These are phyloP conservation scores for Trichoderma sp. DNA, from an alignment of 2,329 filamentous ascomycete species.

Conservation along the genomic window DNA sequence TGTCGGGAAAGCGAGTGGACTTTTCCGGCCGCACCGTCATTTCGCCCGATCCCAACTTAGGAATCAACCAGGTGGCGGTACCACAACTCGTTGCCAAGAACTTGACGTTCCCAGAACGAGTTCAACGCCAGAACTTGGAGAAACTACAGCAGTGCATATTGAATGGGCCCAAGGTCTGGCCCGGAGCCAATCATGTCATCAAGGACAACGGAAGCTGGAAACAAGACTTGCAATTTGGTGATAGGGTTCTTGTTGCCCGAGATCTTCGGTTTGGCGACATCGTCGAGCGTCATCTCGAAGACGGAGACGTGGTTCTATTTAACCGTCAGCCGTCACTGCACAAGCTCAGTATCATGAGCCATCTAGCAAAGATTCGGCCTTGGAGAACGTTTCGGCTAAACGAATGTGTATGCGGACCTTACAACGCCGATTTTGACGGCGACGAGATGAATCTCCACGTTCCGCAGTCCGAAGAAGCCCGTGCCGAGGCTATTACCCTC, in stretches of 20 bases:
- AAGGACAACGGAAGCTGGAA: conserved; percentile 66
- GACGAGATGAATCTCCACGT: conserved; percentile 99
- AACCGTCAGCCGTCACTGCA: conserved; percentile 97
- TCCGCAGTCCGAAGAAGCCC: conserved; percentile 93
- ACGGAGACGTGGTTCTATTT: conserved; percentile 94
- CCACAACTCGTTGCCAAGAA: conserved; percentile 92
- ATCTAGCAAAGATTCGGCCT: conserved; percentile 87
- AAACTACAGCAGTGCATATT: conserved; percentile 72
- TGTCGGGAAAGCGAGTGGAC: conserved; percentile 97
- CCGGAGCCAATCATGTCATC: conserved; percentile 79
- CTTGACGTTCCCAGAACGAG: conserved; percentile 89
- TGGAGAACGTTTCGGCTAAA: conserved; percentile 96
- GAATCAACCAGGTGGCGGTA: conserved; percentile 90
- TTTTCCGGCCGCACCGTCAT: conserved; percentile 98
- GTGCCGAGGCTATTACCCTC: conserved; percentile 88
- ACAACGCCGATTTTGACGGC: conserved; percentile 98
- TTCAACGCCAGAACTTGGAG: conserved; percentile 78
- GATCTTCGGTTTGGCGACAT: conserved; percentile 78
- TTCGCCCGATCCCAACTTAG: conserved; percentile 90
- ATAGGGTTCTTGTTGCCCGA: conserved; percentile 67
- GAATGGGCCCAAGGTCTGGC: conserved; percentile 76
- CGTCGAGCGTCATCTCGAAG: conserved; percentile 91
- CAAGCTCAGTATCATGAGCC: conserved; percentile 97
- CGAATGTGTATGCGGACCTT: conserved; percentile 96
- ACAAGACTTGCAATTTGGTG: conserved; percentile 71